Base-by-base conservation (phyloP, 352 stramenopile genomes). In the Globisporangium cederbergense region DNA sequence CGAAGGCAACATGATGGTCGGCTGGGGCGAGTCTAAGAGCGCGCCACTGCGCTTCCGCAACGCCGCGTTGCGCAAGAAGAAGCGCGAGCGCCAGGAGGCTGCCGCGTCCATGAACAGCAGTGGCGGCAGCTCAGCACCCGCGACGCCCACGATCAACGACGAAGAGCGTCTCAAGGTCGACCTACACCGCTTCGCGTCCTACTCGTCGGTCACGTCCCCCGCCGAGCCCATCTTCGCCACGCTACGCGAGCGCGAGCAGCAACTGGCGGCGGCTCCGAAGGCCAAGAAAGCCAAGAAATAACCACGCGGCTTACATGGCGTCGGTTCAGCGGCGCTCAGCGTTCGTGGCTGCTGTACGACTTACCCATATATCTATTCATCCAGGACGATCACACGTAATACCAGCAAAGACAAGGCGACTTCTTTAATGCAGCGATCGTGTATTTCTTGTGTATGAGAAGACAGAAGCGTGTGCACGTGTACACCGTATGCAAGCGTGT, bases 1-100 rank as follows among this genome's bases (percentile, higher is more conserved):
- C 28, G 81, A 90, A 53, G 84, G 84, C 70, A 93, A 93, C 72
- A 74, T 90, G 9, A 70, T 90, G 22, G 80, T 75, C 25, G 84
- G 84, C 38, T 93, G 81, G 81, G 84, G 81, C 28, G 79, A 91
- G 59, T 71, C 81, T 45, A 77, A 81, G 36, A 79, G 78, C 10
- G 83, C 83, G 47, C 75, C 80, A 32, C 70, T 89, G 38, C 76
- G 81, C 22, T 89, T 93, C 63, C 80, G 77, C 53, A 90, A 93
- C 66, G 81, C 83, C 11, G 72, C 72, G 28, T 70, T 90, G 47
- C 77, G 80, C n/a, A 81, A 78, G 61, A 75, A 78, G 58, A 87
- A 89, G 60, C 75, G 77, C 58, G 82, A 90, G 70, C 77, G 77
- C 8, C 72, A 79, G 65, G 76, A 83, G 32, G 67, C 38, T 7